A percentile compares a stretch with the other conserved stretches of the same genome.
phyloP scores from a whole-genome alignment of 257 asterid genomes.

The Linaria vulgaris region DNA sequence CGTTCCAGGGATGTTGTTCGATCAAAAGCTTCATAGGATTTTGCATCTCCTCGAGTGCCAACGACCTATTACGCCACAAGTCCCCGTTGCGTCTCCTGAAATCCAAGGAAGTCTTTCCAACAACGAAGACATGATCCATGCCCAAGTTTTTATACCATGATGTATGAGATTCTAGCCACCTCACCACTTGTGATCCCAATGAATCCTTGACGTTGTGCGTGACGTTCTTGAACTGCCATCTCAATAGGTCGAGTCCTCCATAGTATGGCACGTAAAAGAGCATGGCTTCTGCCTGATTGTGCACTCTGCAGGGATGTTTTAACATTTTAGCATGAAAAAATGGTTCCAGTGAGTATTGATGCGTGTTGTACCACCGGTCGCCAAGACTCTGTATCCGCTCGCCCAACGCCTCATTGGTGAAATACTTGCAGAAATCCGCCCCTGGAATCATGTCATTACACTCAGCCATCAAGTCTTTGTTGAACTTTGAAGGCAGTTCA shows the following conservation, averaged over 20 bases:
- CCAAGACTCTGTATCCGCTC: conserved; percentile 50
- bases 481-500: conserved; percentile 68
- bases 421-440: conserved; percentile 48
- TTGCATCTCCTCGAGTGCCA: conserved; percentile 69
- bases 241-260: conserved; percentile 64
- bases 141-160: conserved; percentile 57
- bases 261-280: conserved; percentile 71
- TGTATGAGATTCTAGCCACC: conserved; percentile 56
- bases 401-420: conserved; percentile 53
- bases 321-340: conserved; percentile 53
- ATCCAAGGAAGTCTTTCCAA: conserved; percentile 74
- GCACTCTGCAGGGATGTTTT: conserved; percentile 69
- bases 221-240: conserved; percentile 79
- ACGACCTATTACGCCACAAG: conserved; percentile 62
- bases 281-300: conserved; percentile 42
- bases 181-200: conserved; percentile 37
- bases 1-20: conserved; percentile 67
- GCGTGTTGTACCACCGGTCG: conserved; percentile 57
- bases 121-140: conserved; percentile 62
- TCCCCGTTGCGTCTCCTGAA: conserved; percentile 43
- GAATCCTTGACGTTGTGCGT: conserved; percentile 52
- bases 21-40: conserved; percentile 66
- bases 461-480: conserved; percentile 51
- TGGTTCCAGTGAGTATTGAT: conserved; percentile 69
- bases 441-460: conserved; percentile 61